Percentiles rank a stretch among this genome's conserved stretches.
Evolutionary conservation across 108 stramenopile species (phyloP).

Genomic region (Chaetoceros muelleri): DNA sequence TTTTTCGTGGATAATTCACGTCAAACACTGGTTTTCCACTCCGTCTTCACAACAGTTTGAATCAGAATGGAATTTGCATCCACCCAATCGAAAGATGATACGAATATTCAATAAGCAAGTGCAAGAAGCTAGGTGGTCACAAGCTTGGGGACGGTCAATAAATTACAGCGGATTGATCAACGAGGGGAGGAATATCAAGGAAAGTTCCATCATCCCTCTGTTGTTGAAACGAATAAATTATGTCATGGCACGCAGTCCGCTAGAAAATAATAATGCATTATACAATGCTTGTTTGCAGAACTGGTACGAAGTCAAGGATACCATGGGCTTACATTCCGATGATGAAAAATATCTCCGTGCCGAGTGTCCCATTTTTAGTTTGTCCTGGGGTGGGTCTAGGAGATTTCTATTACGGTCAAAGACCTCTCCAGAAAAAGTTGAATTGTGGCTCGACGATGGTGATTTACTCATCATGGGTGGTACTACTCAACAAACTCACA

Average conservation of each 20-base stretch:
- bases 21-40: background rate
- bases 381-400: conserved; percentile 44
- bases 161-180: background rate
- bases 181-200: conserved; percentile 1
- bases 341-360: conserved; percentile 21
- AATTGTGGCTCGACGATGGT: conserved; percentile 29
- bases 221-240: conserved; percentile 2
- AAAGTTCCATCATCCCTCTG: background rate
- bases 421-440: conserved; percentile 1
- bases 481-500: conserved; percentile 25
- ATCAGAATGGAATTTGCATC: conserved; percentile 20
- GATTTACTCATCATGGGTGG: conserved; percentile 49
- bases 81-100: conserved; percentile 10
- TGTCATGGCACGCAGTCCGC: background rate
- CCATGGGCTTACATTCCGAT: conserved; percentile 38
- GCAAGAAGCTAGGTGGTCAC: conserved; percentile 26
- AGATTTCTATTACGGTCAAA: conserved; percentile 28
- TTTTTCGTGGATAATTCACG: conserved; percentile 5
- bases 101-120: conserved; percentile 18
- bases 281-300: conserved; percentile 42
- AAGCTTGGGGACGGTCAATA: conserved; percentile 8
- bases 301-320: conserved; percentile 37
- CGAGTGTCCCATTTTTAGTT: conserved; percentile 20
- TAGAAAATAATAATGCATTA: background rate
- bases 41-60: conserved; percentile 7